phyloP scores from a whole-genome alignment of 1,284 basidiomycete species.

The Agroathelia rolfsii region DNA sequence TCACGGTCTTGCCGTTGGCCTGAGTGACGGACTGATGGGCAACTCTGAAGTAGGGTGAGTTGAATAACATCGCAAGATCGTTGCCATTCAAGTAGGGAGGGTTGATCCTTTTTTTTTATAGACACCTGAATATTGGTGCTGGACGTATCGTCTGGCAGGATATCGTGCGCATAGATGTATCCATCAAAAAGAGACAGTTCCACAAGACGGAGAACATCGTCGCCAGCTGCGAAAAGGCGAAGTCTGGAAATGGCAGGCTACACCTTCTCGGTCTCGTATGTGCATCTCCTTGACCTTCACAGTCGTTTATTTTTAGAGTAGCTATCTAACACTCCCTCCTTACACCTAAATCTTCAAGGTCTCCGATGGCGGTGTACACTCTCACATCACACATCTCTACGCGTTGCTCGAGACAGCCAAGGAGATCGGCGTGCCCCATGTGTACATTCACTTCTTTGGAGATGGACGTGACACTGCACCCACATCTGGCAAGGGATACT shows the following conservation, averaged over 20 bases:
- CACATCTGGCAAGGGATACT: slow-evolving; percentile 63
- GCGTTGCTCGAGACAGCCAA: slow-evolving; percentile 85
- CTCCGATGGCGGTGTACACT: slow-evolving; percentile 92
- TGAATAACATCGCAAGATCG: slow-evolving; percentile 1
- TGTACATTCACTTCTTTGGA: slow-evolving; percentile 85
- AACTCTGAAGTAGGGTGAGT: slow-evolving; percentile 90
- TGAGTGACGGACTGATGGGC: slow-evolving; percentile 89
- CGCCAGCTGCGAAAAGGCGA: slow-evolving; percentile 65
- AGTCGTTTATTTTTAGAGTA: slow-evolving; percentile 4
- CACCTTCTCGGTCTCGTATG: slow-evolving; percentile 78
- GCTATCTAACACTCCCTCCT: not conserved
- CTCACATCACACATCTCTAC: slow-evolving; percentile 79
- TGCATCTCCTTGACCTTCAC: slow-evolving; percentile 10
- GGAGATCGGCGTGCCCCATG: slow-evolving; percentile 70
- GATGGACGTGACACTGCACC: slow-evolving; percentile 89
- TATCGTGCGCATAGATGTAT: slow-evolving; percentile 85
- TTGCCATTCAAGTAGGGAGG: too few relatives aligned
- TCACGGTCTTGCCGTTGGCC: slow-evolving; percentile 79
- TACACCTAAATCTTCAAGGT: slow-evolving; percentile 38
- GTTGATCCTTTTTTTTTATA: slow-evolving; percentile 23
- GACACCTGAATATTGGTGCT: slow-evolving; percentile 87
- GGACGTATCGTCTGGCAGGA: slow-evolving; percentile 93
- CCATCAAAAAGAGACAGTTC: slow-evolving; percentile 82
- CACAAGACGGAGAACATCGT: slow-evolving; percentile 70
- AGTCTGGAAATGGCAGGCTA: slow-evolving; percentile 69